Evolutionary conservation across 495 filamentous ascomycete species (phyloP).

Genomic region (Penicillium nucicola): DNA sequence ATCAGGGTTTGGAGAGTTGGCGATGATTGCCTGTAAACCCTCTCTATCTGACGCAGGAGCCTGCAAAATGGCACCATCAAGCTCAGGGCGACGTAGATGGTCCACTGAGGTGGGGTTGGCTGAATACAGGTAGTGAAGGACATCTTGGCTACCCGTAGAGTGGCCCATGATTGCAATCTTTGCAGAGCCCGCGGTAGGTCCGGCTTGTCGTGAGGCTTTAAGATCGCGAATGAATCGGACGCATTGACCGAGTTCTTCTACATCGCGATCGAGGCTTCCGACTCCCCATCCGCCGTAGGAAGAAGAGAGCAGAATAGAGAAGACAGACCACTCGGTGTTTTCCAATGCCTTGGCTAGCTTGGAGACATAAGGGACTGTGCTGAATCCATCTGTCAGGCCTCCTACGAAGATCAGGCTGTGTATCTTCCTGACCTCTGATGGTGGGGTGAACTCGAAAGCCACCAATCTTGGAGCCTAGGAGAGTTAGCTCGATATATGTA

Average conservation of each 20-base stretch:
- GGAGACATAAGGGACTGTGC: conserved; percentile 61
- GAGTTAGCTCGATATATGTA: conserved; percentile 4
- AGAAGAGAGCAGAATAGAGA: conserved; percentile 57
- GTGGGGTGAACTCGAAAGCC: conserved; percentile 55
- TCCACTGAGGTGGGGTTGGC: conserved; percentile 9
- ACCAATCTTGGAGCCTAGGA: conserved; percentile 50
- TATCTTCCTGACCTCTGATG: conserved; percentile 28
- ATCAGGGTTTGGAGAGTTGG: conserved; percentile 12
- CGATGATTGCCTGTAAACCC: conserved; percentile 39
- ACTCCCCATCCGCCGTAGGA: conserved; percentile 75
- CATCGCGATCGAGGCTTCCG: conserved; percentile 64
- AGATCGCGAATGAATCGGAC: conserved; percentile 66
- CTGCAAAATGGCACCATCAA: conserved; percentile 83
- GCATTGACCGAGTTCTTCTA: conserved; percentile 65
- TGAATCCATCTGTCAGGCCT: conserved; percentile 78
- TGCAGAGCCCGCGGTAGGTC: conserved; percentile 31
- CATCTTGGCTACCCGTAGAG: conserved; percentile 84
- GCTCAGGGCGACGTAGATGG: conserved; percentile 31
- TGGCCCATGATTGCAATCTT: conserved; percentile 88
- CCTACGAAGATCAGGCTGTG: conserved; percentile 81
- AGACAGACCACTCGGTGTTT: conserved; percentile 57
- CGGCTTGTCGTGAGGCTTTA: conserved; percentile 22
- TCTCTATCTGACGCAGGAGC: conserved; percentile 80
- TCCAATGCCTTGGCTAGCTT: conserved; percentile 55
- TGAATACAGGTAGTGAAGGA: conserved; percentile 67